Evolutionary conservation across 495 filamentous ascomycete species (phyloP).

Genomic region (Lichina pygmaea): DNA sequence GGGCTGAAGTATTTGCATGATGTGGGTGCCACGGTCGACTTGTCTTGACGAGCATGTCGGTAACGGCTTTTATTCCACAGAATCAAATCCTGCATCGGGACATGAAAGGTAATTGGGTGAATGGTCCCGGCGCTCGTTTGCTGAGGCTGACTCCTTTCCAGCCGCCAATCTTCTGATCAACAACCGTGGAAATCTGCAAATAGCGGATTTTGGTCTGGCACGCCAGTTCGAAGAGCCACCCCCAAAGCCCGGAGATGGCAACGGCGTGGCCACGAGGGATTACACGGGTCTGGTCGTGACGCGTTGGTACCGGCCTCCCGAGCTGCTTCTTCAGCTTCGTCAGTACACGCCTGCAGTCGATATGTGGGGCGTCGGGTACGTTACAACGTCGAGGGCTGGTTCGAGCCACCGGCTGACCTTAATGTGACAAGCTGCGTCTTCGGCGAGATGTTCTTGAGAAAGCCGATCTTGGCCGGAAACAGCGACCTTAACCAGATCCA

Average conservation of each 20-base stretch:
- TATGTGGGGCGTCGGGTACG: slow-evolving; percentile 89
- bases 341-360: slow-evolving; percentile 90
- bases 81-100: slow-evolving; percentile 81
- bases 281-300: slow-evolving; percentile 93
- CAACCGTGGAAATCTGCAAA: slow-evolving; percentile 80
- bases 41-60: background rate
- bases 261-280: slow-evolving; percentile 62
- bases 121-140: background rate
- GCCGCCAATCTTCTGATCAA: slow-evolving; percentile 93
- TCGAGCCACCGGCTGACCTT: background rate
- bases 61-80: slow-evolving; percentile 8
- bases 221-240: slow-evolving; percentile 74
- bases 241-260: slow-evolving; percentile 52
- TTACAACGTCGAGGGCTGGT: background rate
- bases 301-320: slow-evolving; percentile 87
- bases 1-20: slow-evolving; percentile 75
- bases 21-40: slow-evolving; percentile 12
- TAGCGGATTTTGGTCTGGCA: slow-evolving; percentile 91
- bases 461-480: slow-evolving; percentile 72
- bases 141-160: slow-evolving; percentile 4
- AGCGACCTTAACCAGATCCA: slow-evolving; percentile 76
- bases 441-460: slow-evolving; percentile 89
- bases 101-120: slow-evolving; percentile 42
- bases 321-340: slow-evolving; percentile 65
- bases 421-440: slow-evolving; percentile 50